A percentile compares a stretch with the other conserved stretches of the same genome.
Evolutionary conservation across 768 basidiomycete species (phyloP).

Genomic region (Vararia minispora): DNA sequence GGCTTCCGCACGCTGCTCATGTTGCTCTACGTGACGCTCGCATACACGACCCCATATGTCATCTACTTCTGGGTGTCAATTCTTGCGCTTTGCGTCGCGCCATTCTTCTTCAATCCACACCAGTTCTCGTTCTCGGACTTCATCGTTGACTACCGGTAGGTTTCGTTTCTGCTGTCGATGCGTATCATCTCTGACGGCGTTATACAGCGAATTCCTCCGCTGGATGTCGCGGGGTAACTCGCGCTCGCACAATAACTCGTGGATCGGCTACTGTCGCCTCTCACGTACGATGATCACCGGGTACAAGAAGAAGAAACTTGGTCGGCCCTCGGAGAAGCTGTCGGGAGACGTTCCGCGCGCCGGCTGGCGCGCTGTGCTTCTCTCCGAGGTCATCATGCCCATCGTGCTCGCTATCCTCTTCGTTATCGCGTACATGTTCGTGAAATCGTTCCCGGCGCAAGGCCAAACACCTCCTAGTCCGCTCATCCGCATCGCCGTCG

Average conservation of each 20-base stretch:
- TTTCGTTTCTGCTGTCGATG: constrained; percentile 1
- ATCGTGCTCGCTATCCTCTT: constrained; percentile 78
- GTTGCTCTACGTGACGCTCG: constrained; percentile 87
- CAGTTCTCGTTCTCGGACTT: constrained; percentile 97
- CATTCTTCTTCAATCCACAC: constrained; percentile 99
- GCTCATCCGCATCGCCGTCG: constrained; percentile 85
- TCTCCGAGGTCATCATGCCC: constrained; percentile 83
- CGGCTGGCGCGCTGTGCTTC: constrained; percentile 80
- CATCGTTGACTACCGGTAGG: constrained; percentile 86
- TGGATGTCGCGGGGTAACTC: constrained; percentile 99
- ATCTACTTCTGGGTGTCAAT: constrained; percentile 99
- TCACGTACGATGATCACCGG: constrained; percentile 98
- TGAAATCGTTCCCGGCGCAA: constrained; percentile 71
- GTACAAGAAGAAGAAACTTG: constrained; percentile 98
- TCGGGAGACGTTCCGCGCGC: constrained; percentile 93
- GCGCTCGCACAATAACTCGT: constrained; percentile 92
- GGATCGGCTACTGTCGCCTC: constrained; percentile 98
- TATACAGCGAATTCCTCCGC: constrained; percentile 80
- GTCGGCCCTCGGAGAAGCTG: constrained; percentile 94
- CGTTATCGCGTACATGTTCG: constrained; percentile 84
- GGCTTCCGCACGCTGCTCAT: constrained; percentile 90
- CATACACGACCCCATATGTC: constrained; percentile 85
- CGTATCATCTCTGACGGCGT: constrained; percentile 5
- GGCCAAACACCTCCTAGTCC: constrained; percentile 68
- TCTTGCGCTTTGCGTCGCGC: constrained; percentile 82